A percentile compares a stretch with the other conserved stretches of the same genome.
Conservation (phyloP, 371 early-diverging fungal genomes). For the Gilbertella persicaria region DNA sequence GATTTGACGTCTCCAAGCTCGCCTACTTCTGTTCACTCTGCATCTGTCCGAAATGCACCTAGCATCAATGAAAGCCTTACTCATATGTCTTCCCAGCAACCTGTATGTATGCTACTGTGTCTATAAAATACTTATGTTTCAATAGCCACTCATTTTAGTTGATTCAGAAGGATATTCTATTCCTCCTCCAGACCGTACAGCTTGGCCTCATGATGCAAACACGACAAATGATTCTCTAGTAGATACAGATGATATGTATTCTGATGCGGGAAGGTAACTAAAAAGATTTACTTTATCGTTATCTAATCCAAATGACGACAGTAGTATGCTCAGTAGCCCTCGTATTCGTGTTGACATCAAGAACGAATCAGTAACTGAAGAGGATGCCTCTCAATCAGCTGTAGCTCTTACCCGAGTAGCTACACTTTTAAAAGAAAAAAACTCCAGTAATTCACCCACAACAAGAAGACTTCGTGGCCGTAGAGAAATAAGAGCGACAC, state of each 20-base stretch:
- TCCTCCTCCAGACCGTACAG: slow-evolving; percentile 15
- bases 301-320: background rate
- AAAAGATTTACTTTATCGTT: background rate
- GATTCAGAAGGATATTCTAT: slow-evolving; percentile 27
- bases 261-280: slow-evolving; percentile 24
- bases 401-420: slow-evolving; percentile 19
- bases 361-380: slow-evolving; percentile 34
- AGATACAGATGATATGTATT: slow-evolving; percentile 20
- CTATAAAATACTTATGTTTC: background rate
- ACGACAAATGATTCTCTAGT: slow-evolving; percentile 12
- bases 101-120: slow-evolving; percentile 8
- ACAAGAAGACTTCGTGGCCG: slow-evolving; percentile 20
- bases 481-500: slow-evolving; percentile 32
- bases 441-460: background rate
- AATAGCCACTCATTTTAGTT: slow-evolving; percentile 13
- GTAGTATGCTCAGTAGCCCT: slow-evolving; percentile 19
- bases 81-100: slow-evolving; percentile 16
- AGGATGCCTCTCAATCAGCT: slow-evolving; percentile 32
- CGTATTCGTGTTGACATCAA: slow-evolving; percentile 24
- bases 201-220: slow-evolving; percentile 8
- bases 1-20: slow-evolving; percentile 13
- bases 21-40: slow-evolving; percentile 19
- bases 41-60: slow-evolving; percentile 28
- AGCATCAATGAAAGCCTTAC: slow-evolving; percentile 37
- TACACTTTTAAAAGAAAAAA: slow-evolving; percentile 23